Evolutionary conservation across 2,329 filamentous ascomycete species (phyloP), one percentile per base, ranked within the genome.

Genomic region (Pseudogymnoascus sp.): DNA sequence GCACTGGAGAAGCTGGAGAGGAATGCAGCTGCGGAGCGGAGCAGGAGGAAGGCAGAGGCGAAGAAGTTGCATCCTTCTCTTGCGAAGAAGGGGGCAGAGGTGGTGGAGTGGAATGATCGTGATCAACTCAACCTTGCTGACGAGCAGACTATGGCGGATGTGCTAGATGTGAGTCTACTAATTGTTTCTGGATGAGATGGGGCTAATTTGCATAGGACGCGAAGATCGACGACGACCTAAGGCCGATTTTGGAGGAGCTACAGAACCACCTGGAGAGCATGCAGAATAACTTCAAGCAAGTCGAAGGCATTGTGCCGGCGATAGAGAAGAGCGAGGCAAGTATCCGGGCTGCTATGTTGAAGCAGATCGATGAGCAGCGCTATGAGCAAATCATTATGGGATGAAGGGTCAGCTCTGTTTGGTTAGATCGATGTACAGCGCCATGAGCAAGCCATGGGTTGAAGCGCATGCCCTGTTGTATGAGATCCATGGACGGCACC

Each of bases 21-120:
- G 3, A 85, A 87, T 66, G 84, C 84, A 11, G 80, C 80, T 66
- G 79, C 79, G 1, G 83, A 85, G 72, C 78, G 79, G 25, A 75
- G 77, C 45, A 77, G 79, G 67, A 80, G 83, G 75, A 80, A 80
- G 65, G 79, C 83, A 41, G 74, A 68, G 51, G 68, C 66, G 13
- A 70, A 69, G 39, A 75, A 73, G 51, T 36, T 75, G 36, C 72
- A 75, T 67, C 60, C 68, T 14, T 62, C 73, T n/a, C 69, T 75
- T 31, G 39, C 48, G 57, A 64, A 65, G 48, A 21, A 61, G 23
- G 69, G 68, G 16, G 54, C 45, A 14, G 21, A 68, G 28, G 65
- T 69, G 11, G 66, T 69, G 41, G 60, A 68, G 51, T 63, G 69
- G 60, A 68, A 67, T 19, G 60, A 61, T 14, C 39, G 57, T 4